Evolutionary conservation across 345 rosid genomes (phyloP).

Genomic region (Combretum micranthum): DNA sequence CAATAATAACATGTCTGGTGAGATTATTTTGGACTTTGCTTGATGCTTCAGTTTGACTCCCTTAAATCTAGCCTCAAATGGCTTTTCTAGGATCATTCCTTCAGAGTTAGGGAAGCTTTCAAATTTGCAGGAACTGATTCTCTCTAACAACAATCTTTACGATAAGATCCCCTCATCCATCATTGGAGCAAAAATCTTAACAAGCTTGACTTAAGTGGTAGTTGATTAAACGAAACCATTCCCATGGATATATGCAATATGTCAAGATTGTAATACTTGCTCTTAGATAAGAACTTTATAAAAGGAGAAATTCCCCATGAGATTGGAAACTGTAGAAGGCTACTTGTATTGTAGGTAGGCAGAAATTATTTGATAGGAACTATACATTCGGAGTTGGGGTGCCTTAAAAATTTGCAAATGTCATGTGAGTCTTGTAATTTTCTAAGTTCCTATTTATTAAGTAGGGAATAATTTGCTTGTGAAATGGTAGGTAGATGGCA

Average conservation of each 20-base stretch:
- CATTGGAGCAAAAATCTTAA: slow-evolving; percentile 75
- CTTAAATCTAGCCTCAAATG: slow-evolving; percentile 78
- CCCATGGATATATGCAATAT: slow-evolving; percentile 55
- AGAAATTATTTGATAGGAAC: slow-evolving; percentile 77
- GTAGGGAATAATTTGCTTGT: too few relatives aligned
- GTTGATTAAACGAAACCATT: slow-evolving; percentile 70
- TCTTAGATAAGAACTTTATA: slow-evolving; percentile 59
- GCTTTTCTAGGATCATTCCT: slow-evolving; percentile 73
- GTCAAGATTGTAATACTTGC: slow-evolving; percentile 59
- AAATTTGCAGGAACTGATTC: slow-evolving; percentile 88
- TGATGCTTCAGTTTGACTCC: slow-evolving; percentile 78
- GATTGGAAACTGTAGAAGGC: slow-evolving; percentile 59
- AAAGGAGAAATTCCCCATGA: slow-evolving; percentile 75
- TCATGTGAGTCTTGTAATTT: too few relatives aligned
- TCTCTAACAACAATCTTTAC: slow-evolving; percentile 63
- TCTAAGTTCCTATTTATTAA: too few relatives aligned
- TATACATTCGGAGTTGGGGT: slow-evolving; percentile 66
- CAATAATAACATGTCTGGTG: slow-evolving; percentile 78
- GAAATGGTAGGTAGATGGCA: too few relatives aligned
- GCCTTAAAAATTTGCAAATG: slow-evolving; percentile 61
- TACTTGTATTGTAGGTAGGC: slow-evolving; percentile 56
- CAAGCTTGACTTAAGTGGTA: slow-evolving; percentile 75
- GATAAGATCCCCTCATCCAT: slow-evolving; percentile 77
- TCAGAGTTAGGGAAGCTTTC: slow-evolving; percentile 59
- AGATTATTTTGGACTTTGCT: slow-evolving; percentile 62